Base-by-base conservation (phyloP, 1,284 basidiomycete species). In the Pseudozyma pruni region DNA sequence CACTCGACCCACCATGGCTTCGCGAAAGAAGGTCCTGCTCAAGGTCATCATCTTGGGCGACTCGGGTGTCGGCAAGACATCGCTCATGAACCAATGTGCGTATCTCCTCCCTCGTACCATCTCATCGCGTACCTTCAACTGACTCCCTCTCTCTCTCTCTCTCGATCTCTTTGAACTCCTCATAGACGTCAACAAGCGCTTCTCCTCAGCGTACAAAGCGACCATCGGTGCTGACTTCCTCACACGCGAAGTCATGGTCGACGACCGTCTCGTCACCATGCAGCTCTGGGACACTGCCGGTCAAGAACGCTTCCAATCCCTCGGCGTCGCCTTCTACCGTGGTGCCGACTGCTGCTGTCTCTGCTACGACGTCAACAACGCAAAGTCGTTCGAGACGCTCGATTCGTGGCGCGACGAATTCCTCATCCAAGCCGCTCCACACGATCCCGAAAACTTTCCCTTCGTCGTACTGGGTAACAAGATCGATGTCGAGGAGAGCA, bases 341-440 rank as follows among this genome's bases (percentile, higher is more conserved):
- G 96, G 96, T 41, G 96, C 96, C 27, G 96, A 99, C 83, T 98
- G 95, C 86, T 99, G 96, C 83, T 96, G 98, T 32, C 88, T 99
- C 40, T 72, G 70, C 17, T 98, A 98, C 85, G 96, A 99, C 82
- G 96, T 98, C 74, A 99, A 98, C 87, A 94, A 91, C 82, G 88
- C 92, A 71, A 98, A 98, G 86, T 94, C 92, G 23, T 99, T 99
- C 75, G 96, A 99, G 84, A 93, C 95, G 19, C 73, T 82, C 44
- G 80, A 82, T 47, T 75, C 72, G 37, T 82, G 80, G 80, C 69
- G 80, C 40, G 80, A 82, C 61, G 80, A 82, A 54, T 82, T 82
- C 62, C 54, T 82, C 38, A 82, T 82, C 59, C 80, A 98, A 86
- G 94, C 96, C 11, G 95, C 92, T 78, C 95, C 96, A 40, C 93